phyloP scores from a whole-genome alignment of 331 rosid genomes.

The Erythrophleum ivorense region DNA sequence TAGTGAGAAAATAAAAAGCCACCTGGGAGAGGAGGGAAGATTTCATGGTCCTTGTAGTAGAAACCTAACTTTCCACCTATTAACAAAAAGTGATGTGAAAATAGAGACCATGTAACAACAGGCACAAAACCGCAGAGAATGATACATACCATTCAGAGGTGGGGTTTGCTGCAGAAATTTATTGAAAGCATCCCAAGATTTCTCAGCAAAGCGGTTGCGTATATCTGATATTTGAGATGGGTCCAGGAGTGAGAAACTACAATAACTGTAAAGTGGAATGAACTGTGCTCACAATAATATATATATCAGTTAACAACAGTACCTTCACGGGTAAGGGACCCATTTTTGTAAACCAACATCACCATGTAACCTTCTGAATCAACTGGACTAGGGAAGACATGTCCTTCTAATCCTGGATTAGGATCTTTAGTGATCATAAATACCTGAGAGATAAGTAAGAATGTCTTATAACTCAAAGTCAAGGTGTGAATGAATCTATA shows the following conservation, averaged over 20 bases:
- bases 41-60: constrained; percentile 97
- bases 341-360: constrained; percentile 95
- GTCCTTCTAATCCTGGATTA: constrained; percentile 90
- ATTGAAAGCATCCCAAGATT: constrained; percentile 84
- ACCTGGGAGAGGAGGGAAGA: constrained; percentile 99
- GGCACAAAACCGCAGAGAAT: background rate
- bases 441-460: constrained; percentile 56
- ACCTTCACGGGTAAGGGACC: constrained; percentile 98
- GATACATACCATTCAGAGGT: constrained; percentile 72
- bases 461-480: constrained; percentile 31
- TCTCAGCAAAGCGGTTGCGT: constrained; percentile 68
- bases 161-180: constrained; percentile 71
- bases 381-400: constrained; percentile 92
- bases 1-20: constrained; percentile 34
- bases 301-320: constrained; percentile 25
- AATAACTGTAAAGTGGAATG: constrained; percentile 1
- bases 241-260: constrained; percentile 32
- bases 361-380: constrained; percentile 89
- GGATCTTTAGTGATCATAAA: constrained; percentile 87
- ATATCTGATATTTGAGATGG: constrained; percentile 58
- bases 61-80: constrained; percentile 89
- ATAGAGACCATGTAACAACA: constrained; percentile 28
- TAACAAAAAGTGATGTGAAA: constrained; percentile 39
- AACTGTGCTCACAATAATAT: constrained; percentile 8
- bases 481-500: constrained; percentile 14